Percentiles rank a stretch among this genome's conserved stretches.
These are phyloP conservation scores for Kluyveromyces aestuarii DNA, from an alignment of 805 yeast genomes.

Conservation along the genomic window DNA sequence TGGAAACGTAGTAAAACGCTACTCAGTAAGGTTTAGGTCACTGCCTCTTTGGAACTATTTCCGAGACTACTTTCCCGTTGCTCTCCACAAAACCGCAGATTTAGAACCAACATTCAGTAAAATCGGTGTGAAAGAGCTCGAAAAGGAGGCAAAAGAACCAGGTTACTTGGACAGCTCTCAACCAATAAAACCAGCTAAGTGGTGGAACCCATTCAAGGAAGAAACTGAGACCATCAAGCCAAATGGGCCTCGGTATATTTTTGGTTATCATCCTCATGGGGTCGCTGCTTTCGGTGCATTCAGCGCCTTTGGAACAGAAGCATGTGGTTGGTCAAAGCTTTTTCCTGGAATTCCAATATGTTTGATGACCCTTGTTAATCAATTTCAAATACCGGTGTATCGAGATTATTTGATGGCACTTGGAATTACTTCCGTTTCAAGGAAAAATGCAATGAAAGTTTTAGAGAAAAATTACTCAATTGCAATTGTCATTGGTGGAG, in stretches of 20 bases:
- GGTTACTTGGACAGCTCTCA: constrained; percentile 2
- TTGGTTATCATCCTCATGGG: constrained; percentile 96
- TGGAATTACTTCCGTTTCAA: constrained; percentile 81
- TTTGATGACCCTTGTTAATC: constrained; percentile 71
- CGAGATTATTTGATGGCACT: constrained; percentile 75
- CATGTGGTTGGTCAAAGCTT: constrained; percentile 52
- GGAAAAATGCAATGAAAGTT: constrained; percentile 56
- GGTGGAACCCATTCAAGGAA: constrained; percentile 8
- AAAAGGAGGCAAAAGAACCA: constrained; percentile 7
- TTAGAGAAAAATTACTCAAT: constrained; percentile 62
- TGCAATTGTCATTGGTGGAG: constrained; percentile 92
- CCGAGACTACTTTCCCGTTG: constrained; percentile 72
- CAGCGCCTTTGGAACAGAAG: constrained; percentile 77
- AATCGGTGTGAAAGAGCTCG: constrained; percentile 14
- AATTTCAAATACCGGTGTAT: constrained; percentile 76
- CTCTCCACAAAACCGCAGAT: constrained; percentile 55
- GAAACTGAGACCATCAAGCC: constrained; percentile 19
- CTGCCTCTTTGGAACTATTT: constrained; percentile 60
- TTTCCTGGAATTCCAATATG: constrained; percentile 83
- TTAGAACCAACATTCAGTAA: constrained; percentile 64
- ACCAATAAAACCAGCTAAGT: not conserved
- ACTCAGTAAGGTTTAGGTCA: constrained; percentile 48
- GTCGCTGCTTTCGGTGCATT: constrained; percentile 87
- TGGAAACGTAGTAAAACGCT: constrained; percentile 56
- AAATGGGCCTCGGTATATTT: constrained; percentile 69